phyloP scores from a whole-genome alignment of 2,329 filamentous ascomycete genomes.

The Neofusicoccum laricinum region DNA sequence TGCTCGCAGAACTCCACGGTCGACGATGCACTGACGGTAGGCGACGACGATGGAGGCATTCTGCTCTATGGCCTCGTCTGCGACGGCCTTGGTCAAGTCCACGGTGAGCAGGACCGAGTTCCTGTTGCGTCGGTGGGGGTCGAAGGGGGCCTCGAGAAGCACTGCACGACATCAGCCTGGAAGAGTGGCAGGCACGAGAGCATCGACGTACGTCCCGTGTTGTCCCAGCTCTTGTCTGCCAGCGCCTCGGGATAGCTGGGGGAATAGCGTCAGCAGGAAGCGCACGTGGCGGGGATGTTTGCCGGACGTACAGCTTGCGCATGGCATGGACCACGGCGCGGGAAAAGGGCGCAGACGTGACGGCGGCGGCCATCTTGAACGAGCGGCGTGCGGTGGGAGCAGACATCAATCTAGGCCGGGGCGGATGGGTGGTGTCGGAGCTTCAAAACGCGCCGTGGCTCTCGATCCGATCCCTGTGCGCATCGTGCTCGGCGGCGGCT shows the following conservation, averaged over 20 bases:
- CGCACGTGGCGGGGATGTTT: neutral
- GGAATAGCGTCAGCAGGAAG: neutral
- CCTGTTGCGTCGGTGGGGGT: slow-evolving; percentile 53
- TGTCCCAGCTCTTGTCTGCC: slow-evolving; percentile 90
- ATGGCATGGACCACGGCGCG: slow-evolving; percentile 72
- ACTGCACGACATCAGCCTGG: slow-evolving; percentile 41
- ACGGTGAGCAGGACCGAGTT: slow-evolving; percentile 79
- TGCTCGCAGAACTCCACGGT: neutral
- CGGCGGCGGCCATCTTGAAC: slow-evolving; percentile 39
- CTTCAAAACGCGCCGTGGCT: neutral
- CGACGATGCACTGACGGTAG: slow-evolving; percentile 64
- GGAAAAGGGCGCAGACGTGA: slow-evolving; percentile 58
- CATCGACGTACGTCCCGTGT: slow-evolving; percentile 69
- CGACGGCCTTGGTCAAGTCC: slow-evolving; percentile 85
- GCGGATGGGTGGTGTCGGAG: neutral
- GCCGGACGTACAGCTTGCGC: slow-evolving; percentile 66
- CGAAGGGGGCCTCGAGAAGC: slow-evolving; percentile 66
- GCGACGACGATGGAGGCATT: slow-evolving; percentile 77
- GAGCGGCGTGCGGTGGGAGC: slow-evolving; percentile 32
- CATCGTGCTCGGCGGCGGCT: neutral
- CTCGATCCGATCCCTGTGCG: slow-evolving; percentile 7
- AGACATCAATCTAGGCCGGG: slow-evolving; percentile 21
- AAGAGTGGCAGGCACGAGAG: neutral
- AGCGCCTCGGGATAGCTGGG: slow-evolving; percentile 81
- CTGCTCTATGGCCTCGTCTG: slow-evolving; percentile 79